A percentile compares a stretch with the other conserved stretches of the same genome.
These are phyloP conservation scores for Tetracladium marchalianum DNA, from an alignment of 495 filamentous ascomycete genomes.

Conservation along the genomic window DNA sequence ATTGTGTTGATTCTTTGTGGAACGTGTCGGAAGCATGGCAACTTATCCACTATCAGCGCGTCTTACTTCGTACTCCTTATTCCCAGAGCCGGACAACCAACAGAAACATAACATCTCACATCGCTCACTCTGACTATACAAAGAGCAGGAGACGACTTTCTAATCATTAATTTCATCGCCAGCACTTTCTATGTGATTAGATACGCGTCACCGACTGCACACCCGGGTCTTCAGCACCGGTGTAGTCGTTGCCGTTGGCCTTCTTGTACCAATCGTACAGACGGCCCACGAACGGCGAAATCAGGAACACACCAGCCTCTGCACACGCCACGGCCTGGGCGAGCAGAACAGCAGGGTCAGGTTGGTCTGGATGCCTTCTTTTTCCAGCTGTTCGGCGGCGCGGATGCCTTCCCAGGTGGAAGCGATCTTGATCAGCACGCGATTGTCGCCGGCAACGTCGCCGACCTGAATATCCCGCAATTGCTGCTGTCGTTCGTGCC, in stretches of 20 bases:
- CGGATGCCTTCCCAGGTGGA: constrained; percentile 91
- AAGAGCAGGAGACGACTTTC: too few species aligned
- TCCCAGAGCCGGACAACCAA: too few species aligned
- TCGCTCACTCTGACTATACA: too few species aligned
- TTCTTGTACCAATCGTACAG: constrained; percentile 99
- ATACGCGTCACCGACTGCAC: constrained; percentile 87
- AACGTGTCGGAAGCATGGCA: too few species aligned
- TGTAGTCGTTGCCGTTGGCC: constrained; percentile 79
- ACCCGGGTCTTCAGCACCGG: constrained; percentile 78
- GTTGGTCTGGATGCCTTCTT: constrained; percentile 88
- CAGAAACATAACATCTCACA: too few species aligned
- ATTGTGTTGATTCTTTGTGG: too few species aligned
- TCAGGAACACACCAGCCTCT: constrained; percentile 92
- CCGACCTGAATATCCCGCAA: too few species aligned
- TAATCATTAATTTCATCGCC: too few species aligned
- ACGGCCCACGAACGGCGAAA: constrained; percentile 95
- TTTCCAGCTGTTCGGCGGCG: constrained; percentile 83
- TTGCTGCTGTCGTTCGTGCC: too few species aligned
- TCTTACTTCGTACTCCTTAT: too few species aligned
- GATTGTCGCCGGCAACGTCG: too few species aligned
- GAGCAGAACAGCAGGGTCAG: constrained; percentile 92
- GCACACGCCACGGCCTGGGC: constrained; percentile 89
- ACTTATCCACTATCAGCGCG: too few species aligned
- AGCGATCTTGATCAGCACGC: constrained; percentile 75
- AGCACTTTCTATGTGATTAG: constrained; percentile 29